Percentiles rank a stretch among this genome's conserved stretches.
Conservation (phyloP, 2,329 filamentous ascomycete species). For the Hyphodiscus sp. region DNA sequence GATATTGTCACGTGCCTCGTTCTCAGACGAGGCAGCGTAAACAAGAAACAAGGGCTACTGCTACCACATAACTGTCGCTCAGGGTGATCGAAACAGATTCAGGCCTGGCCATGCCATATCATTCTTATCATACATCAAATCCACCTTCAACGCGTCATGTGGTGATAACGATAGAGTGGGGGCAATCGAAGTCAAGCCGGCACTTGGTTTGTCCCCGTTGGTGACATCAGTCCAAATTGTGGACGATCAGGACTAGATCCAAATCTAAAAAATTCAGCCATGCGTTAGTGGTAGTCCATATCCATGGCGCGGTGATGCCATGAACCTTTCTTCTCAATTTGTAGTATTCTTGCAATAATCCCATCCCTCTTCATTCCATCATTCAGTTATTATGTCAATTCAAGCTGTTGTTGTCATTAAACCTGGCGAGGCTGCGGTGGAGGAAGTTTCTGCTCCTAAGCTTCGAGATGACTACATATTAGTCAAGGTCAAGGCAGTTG, state of each 20-base stretch:
- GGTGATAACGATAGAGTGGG: background rate
- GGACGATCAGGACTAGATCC: background rate
- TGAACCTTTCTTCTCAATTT: too few relatives aligned
- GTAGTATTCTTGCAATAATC: too few relatives aligned
- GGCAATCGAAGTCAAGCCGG: background rate
- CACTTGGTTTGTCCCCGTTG: background rate
- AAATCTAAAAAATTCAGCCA: too few relatives aligned
- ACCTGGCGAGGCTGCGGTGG: slow-evolving; percentile 15
- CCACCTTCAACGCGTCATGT: background rate
- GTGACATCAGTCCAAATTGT: background rate
- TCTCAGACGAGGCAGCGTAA: too few relatives aligned
- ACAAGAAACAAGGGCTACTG: too few relatives aligned
- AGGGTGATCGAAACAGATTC: too few relatives aligned
- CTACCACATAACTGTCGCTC: background rate
- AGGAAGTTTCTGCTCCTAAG: slow-evolving; percentile 21
- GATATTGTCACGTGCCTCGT: too few relatives aligned
- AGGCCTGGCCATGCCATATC: too few relatives aligned
- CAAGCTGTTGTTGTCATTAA: slow-evolving; percentile 23
- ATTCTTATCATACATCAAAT: too few relatives aligned
- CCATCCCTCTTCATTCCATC: too few relatives aligned
- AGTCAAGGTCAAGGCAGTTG: slow-evolving; percentile 26
- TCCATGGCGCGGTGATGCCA: too few relatives aligned
- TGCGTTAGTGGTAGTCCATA: too few relatives aligned
- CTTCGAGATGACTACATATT: slow-evolving; percentile 29
- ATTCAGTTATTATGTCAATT: slow-evolving; percentile 17